Conservation (phyloP, 192 early-diverging fungal species). For the Coemansia sp. region DNA sequence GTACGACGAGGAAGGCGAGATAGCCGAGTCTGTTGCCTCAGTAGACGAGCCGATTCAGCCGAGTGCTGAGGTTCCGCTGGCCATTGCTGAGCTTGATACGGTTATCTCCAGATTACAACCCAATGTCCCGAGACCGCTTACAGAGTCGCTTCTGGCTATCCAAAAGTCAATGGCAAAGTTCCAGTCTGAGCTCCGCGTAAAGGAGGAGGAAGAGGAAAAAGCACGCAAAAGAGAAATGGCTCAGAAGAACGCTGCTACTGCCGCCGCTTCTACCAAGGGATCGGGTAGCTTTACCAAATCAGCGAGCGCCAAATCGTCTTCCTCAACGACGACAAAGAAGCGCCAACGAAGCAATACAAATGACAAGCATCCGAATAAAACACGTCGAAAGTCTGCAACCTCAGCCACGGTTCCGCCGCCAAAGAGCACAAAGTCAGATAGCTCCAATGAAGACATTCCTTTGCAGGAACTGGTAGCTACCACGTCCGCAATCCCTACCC, state of each 20-base stretch:
- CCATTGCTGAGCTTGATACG: slow-evolving; percentile 17
- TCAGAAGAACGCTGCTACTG: neutral
- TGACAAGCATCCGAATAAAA: slow-evolving; percentile 29
- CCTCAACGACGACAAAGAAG: slow-evolving; percentile 27
- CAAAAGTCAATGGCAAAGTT: slow-evolving; percentile 28
- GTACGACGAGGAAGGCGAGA: slow-evolving; percentile 50
- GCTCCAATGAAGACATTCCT: slow-evolving; percentile 28
- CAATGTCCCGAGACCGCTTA: slow-evolving; percentile 11
- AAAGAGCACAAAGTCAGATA: slow-evolving; percentile 11
- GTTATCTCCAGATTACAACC: slow-evolving; percentile 11
- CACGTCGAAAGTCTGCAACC: slow-evolving; percentile 30
- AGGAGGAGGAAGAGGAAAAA: slow-evolving; percentile 31
- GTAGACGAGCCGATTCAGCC: neutral
- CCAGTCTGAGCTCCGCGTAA: slow-evolving; percentile 32
- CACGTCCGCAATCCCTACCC: neutral
- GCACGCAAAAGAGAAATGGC: slow-evolving; percentile 14
- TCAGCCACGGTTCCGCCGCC: slow-evolving; percentile 13
- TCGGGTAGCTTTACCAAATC: neutral
- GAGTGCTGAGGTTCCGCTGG: neutral
- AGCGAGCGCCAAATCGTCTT: neutral
- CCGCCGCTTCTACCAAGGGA: neutral
- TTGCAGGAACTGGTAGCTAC: slow-evolving; percentile 20
- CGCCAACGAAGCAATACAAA: slow-evolving; percentile 48
- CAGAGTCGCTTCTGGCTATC: slow-evolving; percentile 28
- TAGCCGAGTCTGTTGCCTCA: slow-evolving; percentile 24